phyloP scores from a whole-genome alignment of 1,284 basidiomycete species.

The Trametes pubescens region DNA sequence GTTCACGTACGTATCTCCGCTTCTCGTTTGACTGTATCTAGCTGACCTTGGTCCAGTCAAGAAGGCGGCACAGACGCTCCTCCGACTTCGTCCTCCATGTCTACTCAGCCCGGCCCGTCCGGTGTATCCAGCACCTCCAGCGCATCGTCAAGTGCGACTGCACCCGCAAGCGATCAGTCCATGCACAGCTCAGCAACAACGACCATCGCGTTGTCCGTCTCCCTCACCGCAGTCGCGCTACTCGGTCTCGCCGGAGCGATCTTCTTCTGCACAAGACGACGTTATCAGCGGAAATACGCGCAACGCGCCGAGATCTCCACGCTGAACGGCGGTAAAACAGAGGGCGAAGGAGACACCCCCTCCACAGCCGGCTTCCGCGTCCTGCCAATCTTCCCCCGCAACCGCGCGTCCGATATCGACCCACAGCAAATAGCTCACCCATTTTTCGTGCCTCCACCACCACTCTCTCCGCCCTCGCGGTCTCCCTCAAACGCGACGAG shows the following conservation, averaged over 20 bases:
- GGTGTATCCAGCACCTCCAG: neutral
- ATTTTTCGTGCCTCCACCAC: neutral
- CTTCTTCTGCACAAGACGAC: neutral
- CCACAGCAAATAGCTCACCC: neutral
- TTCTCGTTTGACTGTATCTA: too few species aligned
- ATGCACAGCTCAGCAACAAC: neutral
- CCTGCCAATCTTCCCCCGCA: neutral
- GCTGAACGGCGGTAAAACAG: neutral
- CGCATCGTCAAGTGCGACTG: neutral
- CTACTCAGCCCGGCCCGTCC: too few species aligned
- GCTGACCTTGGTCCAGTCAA: too few species aligned
- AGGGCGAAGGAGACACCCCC: neutral
- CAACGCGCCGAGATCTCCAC: neutral
- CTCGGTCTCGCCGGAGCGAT: neutral
- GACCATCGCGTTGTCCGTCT: neutral
- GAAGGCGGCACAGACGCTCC: too few species aligned
- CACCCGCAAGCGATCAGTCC: neutral
- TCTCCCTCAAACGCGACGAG: neutral
- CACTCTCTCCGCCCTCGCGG: neutral
- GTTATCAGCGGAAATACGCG: neutral
- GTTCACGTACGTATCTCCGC: slow-evolving; percentile 32
- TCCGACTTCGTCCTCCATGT: too few species aligned
- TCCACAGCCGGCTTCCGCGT: neutral
- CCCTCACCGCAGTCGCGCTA: neutral
- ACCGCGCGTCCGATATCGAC: neutral